Base-by-base conservation (phyloP, 1,284 basidiomycete genomes). In the Tilletia horrida region DNA sequence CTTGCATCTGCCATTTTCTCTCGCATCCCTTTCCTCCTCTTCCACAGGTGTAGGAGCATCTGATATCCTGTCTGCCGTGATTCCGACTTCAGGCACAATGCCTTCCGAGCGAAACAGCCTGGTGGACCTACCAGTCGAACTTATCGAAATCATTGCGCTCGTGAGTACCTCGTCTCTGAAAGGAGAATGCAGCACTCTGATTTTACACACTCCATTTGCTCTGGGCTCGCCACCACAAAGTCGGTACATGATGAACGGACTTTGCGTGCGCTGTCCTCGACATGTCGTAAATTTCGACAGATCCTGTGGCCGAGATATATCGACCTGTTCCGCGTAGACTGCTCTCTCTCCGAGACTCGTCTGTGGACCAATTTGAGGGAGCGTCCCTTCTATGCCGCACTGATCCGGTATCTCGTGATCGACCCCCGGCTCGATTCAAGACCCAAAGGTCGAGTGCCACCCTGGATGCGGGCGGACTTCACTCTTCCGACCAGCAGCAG, bases 391-490 rank as follows among this genome's bases (percentile, higher is more conserved):
- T 7, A 59, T 18, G 42, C 64, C 21, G 3, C 42, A 27, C 55
- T 31, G 2, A 21, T 66, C 55, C 52, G 64, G 21, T 27, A 29
- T 35, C 64, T 66, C 42, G 31, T 35, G 3, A 55, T 66, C 29
- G 64, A 66, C 64, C 40, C n/a, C 27, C 64, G 27, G 0, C 57
- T n/a, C 27, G 48, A 29, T 29, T n/a, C 23, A 31, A 45, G 64
- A 52, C 18, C 55, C 27, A 44, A 43, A 18, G 42, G 8, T 4
- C 64, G 25, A 31, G 44, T 43, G 40, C 64, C 48, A 29, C 23
- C 55, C 40, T 66, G 31, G 29, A 35, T 29, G 21, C 44, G 23
- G 43, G 59, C 57, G 7, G 23, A 59, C 23, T 18, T 59, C 55
- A 21, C 55, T 27, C 25, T 18, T 25, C 55, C n/a, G 55, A 6